Evolutionary conservation across 2,329 filamentous ascomycete genomes (phyloP).

Genomic region (Botrytis tulipae): DNA sequence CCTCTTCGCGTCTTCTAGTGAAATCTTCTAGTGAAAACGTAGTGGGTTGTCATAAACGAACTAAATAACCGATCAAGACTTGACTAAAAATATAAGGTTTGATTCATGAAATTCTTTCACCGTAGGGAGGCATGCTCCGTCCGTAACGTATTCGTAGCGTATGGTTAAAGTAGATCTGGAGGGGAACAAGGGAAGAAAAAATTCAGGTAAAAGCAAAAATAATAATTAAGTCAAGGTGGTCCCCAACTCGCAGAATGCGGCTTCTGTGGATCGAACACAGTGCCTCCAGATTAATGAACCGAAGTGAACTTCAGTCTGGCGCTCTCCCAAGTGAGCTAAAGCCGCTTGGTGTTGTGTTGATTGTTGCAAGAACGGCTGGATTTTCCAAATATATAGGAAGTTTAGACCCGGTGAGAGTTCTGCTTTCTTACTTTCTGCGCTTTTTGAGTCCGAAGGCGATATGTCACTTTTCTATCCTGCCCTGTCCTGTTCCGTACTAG

Average conservation of each 20-base stretch:
- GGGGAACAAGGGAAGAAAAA: not conserved
- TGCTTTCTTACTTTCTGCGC: too few relatives aligned
- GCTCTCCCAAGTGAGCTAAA: conserved; percentile 25
- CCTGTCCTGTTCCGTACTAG: too few relatives aligned
- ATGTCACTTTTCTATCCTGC: too few relatives aligned
- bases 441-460: not conserved
- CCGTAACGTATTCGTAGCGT: not conserved
- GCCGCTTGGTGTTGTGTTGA: conserved; percentile 5
- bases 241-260: conserved; percentile 19
- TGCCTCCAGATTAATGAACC: conserved; percentile 20
- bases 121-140: not conserved
- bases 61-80: not conserved
- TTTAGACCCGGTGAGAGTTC: rapidly evolving
- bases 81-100: not conserved
- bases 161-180: not conserved
- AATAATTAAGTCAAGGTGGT: not conserved
- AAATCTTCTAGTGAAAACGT: not conserved
- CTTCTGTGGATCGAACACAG: conserved; percentile 24
- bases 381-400: not conserved
- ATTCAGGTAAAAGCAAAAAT: not conserved
- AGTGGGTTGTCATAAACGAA: not conserved
- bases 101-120: not conserved
- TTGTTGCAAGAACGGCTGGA: rapidly evolving
- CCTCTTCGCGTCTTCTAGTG: not conserved
- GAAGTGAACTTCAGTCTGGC: conserved; percentile 23